A percentile compares a stretch with the other conserved stretches of the same genome.
These are phyloP conservation scores for Colletotrichum abscissum DNA, from an alignment of 2,329 filamentous ascomycete species.

Conservation along the genomic window DNA sequence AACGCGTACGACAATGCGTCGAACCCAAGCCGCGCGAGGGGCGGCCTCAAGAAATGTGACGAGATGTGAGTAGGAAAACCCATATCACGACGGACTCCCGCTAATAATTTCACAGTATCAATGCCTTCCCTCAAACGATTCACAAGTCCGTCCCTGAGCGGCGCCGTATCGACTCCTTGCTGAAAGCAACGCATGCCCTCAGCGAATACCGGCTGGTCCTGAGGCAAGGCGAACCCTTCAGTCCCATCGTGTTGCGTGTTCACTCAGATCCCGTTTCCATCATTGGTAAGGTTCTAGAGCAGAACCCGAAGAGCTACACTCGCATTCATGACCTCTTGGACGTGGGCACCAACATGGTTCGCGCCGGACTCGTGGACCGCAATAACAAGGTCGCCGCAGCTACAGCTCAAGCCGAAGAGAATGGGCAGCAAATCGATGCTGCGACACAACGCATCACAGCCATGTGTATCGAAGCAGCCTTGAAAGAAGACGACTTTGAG, in stretches of 20 bases:
- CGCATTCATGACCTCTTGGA: slow-evolving; percentile 78
- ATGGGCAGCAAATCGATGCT: slow-evolving; percentile 40
- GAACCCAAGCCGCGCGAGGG: slow-evolving; percentile 81
- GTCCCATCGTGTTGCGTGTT: slow-evolving; percentile 81
- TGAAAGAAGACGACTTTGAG: slow-evolving; percentile 84
- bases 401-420: slow-evolving; percentile 36
- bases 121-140: slow-evolving; percentile 71
- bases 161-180: slow-evolving; percentile 70
- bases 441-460: slow-evolving; percentile 77
- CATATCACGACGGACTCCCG: not conserved
- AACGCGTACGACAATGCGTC: slow-evolving; percentile 83
- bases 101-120: slow-evolving; percentile 60
- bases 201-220: slow-evolving; percentile 82
- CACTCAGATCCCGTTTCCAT: slow-evolving; percentile 80
- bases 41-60: slow-evolving; percentile 80
- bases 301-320: slow-evolving; percentile 80
- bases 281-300: slow-evolving; percentile 78
- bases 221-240: slow-evolving; percentile 84
- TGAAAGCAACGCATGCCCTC: slow-evolving; percentile 79
- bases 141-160: slow-evolving; percentile 60
- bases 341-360: slow-evolving; percentile 75
- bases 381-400: slow-evolving; percentile 42
- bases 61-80: slow-evolving; percentile 69
- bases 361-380: slow-evolving; percentile 62
- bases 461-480: slow-evolving; percentile 83